Evolutionary conservation across 306 rosid species (phyloP), one percentile per base, ranked within the genome.

Genomic region (Pyrus betulifolia): DNA sequence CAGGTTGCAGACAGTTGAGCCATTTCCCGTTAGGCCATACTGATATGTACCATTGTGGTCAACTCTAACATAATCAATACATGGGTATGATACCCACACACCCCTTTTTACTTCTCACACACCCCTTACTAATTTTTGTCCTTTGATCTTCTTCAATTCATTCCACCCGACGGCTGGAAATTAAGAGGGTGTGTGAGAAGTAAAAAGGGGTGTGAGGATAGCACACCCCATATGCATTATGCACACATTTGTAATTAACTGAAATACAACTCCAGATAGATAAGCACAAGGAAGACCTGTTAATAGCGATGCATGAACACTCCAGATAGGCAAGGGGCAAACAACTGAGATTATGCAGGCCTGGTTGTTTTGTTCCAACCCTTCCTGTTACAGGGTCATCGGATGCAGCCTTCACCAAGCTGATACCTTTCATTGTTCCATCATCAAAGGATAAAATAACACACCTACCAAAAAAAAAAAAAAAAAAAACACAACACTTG

Each of bases 271-370:
- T 31, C 67, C 76, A 35, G 65, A 35, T 27, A 66, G 52, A 45
- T 42, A 57, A 49, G 85, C 77, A 58, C 28, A 55, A 0, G 78
- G 66, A 67, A 70, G 35, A 95, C 99, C 97, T 83, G 97, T 92
- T 70, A 60, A 66, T 73, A 87, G 86, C 80, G 97, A 95, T 33
- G 90, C 92, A 28, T 89, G 99, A 84, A 88, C 88, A 60, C 90
- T 88, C 97, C 99, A 92, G 74, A 95, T 86, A 62, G 99, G 99
- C 90, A 82, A 74, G 87, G 15, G 96, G 84, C 64, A 96, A 87
- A 74, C 83, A 82, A 25, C 49, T 8, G 72, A 59, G 82, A 85
- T 80, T 67, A 70, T 85, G 93, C 88, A 90, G 69, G 58, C 96
- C 91, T n/a, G 85, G 93, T 76, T 85, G 93, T 74, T 82, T 92